Base-by-base conservation (phyloP, 805 yeast species). In the Ogataea minuta region DNA sequence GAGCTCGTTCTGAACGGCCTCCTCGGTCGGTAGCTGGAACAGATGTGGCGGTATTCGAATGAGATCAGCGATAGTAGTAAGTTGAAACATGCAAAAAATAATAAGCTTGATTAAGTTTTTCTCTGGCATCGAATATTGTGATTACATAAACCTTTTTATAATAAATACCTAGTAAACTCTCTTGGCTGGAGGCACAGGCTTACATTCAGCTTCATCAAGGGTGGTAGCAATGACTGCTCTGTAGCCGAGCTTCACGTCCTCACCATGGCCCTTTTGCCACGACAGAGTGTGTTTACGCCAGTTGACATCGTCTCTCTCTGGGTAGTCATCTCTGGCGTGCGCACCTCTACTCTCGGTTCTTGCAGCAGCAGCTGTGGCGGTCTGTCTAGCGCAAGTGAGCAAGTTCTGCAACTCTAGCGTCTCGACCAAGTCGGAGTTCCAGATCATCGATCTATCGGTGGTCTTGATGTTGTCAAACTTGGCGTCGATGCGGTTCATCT, bases 311-410 rank as follows among this genome's bases (percentile, higher is more conserved):
- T 91, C 96, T 79, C 99, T 88, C 48, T 79, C 81, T 59, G 95
- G 97, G 72, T 68, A 90, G 67, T 91, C 99, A 69, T 91, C 99
- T 75, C 98, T 84, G 44, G 99, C 97, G 63, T 91, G 99, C 34
- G 99, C 98, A 72, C 99, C 99, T 75, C 99, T 87, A 26, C 97
- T 89, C 72, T 91, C 99, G 60, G 75, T 82, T 76, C 99, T 87
- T 41, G 88, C 95, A 48, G 93, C 89, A 36, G 99, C 99, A 48
- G 95, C 78, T 51, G 71, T 72, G 23, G 98, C 98, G 37, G 97
- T 90, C 75, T 93, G 99, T 49, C 83, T 80, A 46, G 98, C 98
- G 75, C 97, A 88, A 36, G 98, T 90, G 65, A 91, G 76, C 75
- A 91, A 77, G 81, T 91, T 91, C 69, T 90, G 96, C 64, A 91